Percentiles rank a stretch among this genome's conserved stretches.
phyloP scores from a whole-genome alignment of 2,329 filamentous ascomycete species.

The Cordyceps farinosa region DNA sequence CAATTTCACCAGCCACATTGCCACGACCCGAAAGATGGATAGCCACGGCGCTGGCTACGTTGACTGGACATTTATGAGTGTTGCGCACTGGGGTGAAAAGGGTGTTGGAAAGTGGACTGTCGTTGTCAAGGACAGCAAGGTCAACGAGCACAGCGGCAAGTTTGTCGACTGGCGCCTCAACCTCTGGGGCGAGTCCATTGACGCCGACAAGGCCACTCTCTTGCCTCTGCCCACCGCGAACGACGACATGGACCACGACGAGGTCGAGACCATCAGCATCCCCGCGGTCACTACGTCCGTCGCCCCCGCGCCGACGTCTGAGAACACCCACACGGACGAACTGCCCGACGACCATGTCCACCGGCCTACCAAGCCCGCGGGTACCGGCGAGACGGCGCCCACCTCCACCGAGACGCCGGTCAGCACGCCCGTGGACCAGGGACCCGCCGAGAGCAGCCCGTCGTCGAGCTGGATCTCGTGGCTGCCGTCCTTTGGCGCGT shows the following conservation, averaged over 20 bases:
- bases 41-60: constrained; percentile 66
- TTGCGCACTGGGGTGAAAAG: constrained; percentile 91
- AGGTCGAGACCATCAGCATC: constrained; percentile 51
- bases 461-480: constrained; percentile 77
- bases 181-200: constrained; percentile 86
- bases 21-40: constrained; percentile 70
- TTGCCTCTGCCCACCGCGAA: constrained; percentile 79
- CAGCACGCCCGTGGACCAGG: constrained; percentile 30
- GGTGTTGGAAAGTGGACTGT: constrained; percentile 89
- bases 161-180: constrained; percentile 93
- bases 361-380: constrained; percentile 52
- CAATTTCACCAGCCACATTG: constrained; percentile 78
- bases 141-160: constrained; percentile 71
- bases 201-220: constrained; percentile 66
- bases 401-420: constrained; percentile 26
- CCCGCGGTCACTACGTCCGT: constrained; percentile 36
- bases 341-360: constrained; percentile 62
- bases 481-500: constrained; percentile 87
- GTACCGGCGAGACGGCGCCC: constrained; percentile 28
- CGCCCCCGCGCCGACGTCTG: constrained; percentile 48
- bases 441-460: constrained; percentile 41
- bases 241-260: constrained; percentile 79
- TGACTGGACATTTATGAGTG: constrained; percentile 99
- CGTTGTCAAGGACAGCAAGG: constrained; percentile 76
- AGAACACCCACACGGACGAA: constrained; percentile 42